Base-by-base conservation (phyloP, 2,329 filamentous ascomycete genomes). In the Pyrenochaeta sp. region DNA sequence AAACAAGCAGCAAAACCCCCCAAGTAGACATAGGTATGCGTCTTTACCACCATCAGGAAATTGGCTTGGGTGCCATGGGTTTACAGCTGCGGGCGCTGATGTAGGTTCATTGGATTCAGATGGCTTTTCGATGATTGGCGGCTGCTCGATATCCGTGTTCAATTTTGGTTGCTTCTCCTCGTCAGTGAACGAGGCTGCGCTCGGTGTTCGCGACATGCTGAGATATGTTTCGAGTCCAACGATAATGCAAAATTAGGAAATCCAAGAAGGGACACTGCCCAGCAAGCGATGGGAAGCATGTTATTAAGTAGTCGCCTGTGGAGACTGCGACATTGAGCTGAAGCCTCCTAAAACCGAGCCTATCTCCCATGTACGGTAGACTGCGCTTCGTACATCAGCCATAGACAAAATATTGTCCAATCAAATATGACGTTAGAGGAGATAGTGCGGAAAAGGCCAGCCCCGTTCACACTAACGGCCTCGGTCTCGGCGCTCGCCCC, bases 41-140 rank as follows among this genome's bases (percentile, higher is more conserved):
- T 77, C 62, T 59, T 50, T 61, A 3, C 77, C 77, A 19, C 77
- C 77, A 50, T 79, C 76, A 22, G 77, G 77, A 27, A 74, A 76
- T 32, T 73, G 69, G 32, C 67, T 69, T 25, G 73, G 73, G 56
- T 75, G 69, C 48, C 58, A 71, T 30, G 69, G 71, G 49, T 47
- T 69, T 13, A 68, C 48, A 8, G 58, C 32, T 19, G 65, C 66
- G 9, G 56, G 40, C 24, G 51, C 24, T n/a, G 64, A 44, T 47
- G 49, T 37, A 27, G 56, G 32, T 12, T 44, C 34, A 22, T 13
- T 15, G 40, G 56, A 42, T 2, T 58, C 50, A 12, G 34, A 15
- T 34, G 50, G 45, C 46, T 68, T 66, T 45, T 71, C 59, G 7
- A 59, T 53, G 9, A 57, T 37, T 5, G 55, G 43, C 42, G 47